These are phyloP conservation scores for Diplosphaera chodatii DNA, from an alignment of 139 green algal genomes.

Conservation along the genomic window DNA sequence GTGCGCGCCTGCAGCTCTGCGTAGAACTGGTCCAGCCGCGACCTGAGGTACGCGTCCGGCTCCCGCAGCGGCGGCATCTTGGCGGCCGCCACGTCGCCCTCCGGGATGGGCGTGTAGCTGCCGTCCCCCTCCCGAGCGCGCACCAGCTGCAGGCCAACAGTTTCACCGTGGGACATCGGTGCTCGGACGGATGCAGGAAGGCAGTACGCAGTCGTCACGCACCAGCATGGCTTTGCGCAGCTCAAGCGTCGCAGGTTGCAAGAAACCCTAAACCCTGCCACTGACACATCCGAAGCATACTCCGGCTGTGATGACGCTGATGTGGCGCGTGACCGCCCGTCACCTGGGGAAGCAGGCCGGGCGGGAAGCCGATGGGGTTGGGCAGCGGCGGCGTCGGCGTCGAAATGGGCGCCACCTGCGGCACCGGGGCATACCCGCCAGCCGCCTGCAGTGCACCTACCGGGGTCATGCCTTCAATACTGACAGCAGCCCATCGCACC, in stretches of 20 bases:
- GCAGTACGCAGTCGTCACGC: too few relatives aligned
- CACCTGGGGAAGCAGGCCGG: constrained; percentile 56
- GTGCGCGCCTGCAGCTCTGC: constrained; percentile 47
- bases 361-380: constrained; percentile 67
- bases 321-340: too few relatives aligned
- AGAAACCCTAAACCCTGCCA: too few relatives aligned
- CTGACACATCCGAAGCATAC: not conserved
- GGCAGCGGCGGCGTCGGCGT: not conserved
- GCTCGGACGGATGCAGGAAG: too few relatives aligned
- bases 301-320: not conserved
- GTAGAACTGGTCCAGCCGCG: constrained; percentile 67
- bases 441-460: too few relatives aligned
- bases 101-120: not conserved
- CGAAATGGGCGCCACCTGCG: not conserved
- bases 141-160: too few relatives aligned
- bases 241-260: too few relatives aligned
- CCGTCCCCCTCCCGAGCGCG: not conserved
- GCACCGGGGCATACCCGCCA: not conserved
- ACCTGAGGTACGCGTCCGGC: constrained; percentile 64
- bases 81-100: constrained; percentile 25
- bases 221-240: too few relatives aligned
- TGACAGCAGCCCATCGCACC: too few relatives aligned
- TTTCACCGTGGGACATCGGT: too few relatives aligned
- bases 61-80: constrained; percentile 44
- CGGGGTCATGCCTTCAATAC: too few relatives aligned